Percentiles rank a stretch among this genome's conserved stretches.
These are phyloP conservation scores for Aspergillus olivimuriae DNA, from an alignment of 495 filamentous ascomycete genomes.

Conservation along the genomic window DNA sequence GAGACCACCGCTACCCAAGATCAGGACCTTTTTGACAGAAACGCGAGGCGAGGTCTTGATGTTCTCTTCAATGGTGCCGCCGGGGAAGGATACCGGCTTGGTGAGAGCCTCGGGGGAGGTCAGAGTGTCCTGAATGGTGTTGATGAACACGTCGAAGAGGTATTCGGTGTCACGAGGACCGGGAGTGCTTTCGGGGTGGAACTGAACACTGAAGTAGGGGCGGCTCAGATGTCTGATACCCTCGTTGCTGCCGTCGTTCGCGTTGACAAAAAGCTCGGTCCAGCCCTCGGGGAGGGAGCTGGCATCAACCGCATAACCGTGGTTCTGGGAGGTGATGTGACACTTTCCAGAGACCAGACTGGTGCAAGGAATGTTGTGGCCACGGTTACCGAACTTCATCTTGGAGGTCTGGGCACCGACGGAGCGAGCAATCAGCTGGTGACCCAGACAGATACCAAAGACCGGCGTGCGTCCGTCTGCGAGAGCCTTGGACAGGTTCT, in stretches of 20 bases:
- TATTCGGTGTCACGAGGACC: conserved; percentile 96
- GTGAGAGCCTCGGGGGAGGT: conserved; percentile 54
- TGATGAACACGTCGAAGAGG: conserved; percentile 93
- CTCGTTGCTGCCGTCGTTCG: conserved; percentile 96
- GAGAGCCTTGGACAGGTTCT: conserved; percentile 66
- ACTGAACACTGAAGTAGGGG: conserved; percentile 97
- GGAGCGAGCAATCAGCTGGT: conserved; percentile 88
- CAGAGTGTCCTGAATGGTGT: conserved; percentile 64
- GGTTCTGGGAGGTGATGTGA: conserved; percentile 98
- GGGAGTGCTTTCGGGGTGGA: conserved; percentile 94
- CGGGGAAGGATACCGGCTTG: conserved; percentile 75
- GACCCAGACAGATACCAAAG: conserved; percentile 95
- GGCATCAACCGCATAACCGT: conserved; percentile 88
- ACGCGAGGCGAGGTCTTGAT: conserved; percentile 67
- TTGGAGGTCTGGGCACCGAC: conserved; percentile 83
- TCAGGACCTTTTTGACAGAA: conserved; percentile 89
- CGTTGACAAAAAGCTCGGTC: conserved; percentile 93
- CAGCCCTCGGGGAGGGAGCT: conserved; percentile 67
- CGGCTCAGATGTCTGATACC: conserved; percentile 81
- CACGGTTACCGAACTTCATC: conserved; percentile 99
- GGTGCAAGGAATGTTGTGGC: conserved; percentile 97
- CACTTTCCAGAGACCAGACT: conserved; percentile 90
- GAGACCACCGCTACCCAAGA: conserved; percentile 91
- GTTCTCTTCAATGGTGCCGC: conserved; percentile 73
- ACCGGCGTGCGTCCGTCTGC: conserved; percentile 73